Percentiles rank a stretch among this genome's conserved stretches.
phyloP scores from a whole-genome alignment of 2,329 filamentous ascomycete genomes.

The Xylariaceae sp. region DNA sequence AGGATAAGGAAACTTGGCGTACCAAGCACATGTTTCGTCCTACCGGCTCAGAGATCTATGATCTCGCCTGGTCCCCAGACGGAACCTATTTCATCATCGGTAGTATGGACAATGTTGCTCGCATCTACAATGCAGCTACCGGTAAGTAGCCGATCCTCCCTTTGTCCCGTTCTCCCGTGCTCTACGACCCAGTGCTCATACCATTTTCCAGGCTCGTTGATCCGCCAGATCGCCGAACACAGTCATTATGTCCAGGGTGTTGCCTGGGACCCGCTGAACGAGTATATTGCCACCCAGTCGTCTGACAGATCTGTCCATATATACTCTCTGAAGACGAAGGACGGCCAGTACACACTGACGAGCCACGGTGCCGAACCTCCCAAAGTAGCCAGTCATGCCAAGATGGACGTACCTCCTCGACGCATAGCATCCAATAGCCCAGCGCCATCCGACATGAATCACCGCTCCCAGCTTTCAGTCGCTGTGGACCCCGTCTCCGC shows the following conservation, averaged over 20 bases:
- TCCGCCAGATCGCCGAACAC: conserved; percentile 31
- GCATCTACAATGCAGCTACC: conserved; percentile 91
- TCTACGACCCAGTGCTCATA: conserved; percentile 6
- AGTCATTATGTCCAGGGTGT: conserved; percentile 94
- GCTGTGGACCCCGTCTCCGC: conserved; percentile 46
- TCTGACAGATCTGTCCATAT: conserved; percentile 98
- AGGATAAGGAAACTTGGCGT: conserved; percentile 95
- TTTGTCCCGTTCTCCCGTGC: neutral
- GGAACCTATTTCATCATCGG: conserved; percentile 94
- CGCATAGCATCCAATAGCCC: conserved; percentile 89
- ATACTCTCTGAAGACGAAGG: conserved; percentile 92
- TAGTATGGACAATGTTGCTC: conserved; percentile 97
- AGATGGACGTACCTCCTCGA: conserved; percentile 86
- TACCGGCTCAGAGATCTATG: conserved; percentile 93
- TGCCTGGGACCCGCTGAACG: conserved; percentile 95
- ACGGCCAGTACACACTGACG: conserved; percentile 81
- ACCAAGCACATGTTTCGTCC: conserved; percentile 98
- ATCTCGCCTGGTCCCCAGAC: conserved; percentile 98
- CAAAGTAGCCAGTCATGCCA: conserved; percentile 71
- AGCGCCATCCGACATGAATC: conserved; percentile 75
- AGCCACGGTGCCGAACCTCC: conserved; percentile 61
- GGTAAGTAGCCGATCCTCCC: conserved; percentile 35
- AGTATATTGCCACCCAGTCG: conserved; percentile 96
- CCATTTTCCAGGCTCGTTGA: conserved; percentile 22
- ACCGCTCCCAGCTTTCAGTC: conserved; percentile 59